Percentiles rank a stretch among this genome's conserved stretches.
Evolutionary conservation across 2,329 filamentous ascomycete genomes (phyloP).

Genomic region (Pyrenochaeta sp.): DNA sequence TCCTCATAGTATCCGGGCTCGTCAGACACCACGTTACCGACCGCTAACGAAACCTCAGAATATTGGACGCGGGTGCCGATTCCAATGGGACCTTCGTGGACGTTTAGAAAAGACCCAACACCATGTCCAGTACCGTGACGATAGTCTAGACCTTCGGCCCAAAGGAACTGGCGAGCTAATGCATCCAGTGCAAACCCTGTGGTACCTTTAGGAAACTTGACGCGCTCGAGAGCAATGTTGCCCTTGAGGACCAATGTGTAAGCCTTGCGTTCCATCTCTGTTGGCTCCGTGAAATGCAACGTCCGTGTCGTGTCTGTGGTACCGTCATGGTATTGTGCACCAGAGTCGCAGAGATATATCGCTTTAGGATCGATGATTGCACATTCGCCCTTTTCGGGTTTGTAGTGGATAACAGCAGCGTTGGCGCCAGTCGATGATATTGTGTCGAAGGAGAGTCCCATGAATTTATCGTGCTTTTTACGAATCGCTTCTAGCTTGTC

Average conservation of each 20-base stretch:
- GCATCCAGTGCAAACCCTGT: slow-evolving; percentile 91
- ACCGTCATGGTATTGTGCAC: slow-evolving; percentile 94
- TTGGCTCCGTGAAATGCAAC: slow-evolving; percentile 87
- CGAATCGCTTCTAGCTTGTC: slow-evolving; percentile 86
- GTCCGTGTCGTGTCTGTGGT: slow-evolving; percentile 97
- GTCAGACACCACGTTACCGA: slow-evolving; percentile 96
- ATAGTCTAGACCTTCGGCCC: slow-evolving; percentile 93
- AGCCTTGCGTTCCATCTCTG: slow-evolving; percentile 82
- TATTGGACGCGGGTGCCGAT: slow-evolving; percentile 93
- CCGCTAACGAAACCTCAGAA: slow-evolving; percentile 84
- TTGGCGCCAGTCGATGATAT: slow-evolving; percentile 95
- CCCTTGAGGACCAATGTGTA: slow-evolving; percentile 97
- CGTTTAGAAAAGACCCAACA: slow-evolving; percentile 93
- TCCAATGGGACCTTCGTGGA: slow-evolving; percentile 96
- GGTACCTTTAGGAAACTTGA: slow-evolving; percentile 92
- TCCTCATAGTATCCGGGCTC: slow-evolving; percentile 98
- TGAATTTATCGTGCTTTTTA: slow-evolving; percentile 75
- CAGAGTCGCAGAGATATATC: slow-evolving; percentile 95
- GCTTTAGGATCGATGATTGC: slow-evolving; percentile 82
- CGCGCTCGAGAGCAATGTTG: slow-evolving; percentile 85
- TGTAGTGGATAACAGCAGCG: slow-evolving; percentile 95
- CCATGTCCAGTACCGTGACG: slow-evolving; percentile 96
- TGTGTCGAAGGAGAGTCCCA: slow-evolving; percentile 91
- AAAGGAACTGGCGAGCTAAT: slow-evolving; percentile 88
- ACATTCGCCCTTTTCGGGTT: slow-evolving; percentile 81